Conservation (phyloP, 2,329 filamentous ascomycete genomes). For the Penicillium frequentans region DNA sequence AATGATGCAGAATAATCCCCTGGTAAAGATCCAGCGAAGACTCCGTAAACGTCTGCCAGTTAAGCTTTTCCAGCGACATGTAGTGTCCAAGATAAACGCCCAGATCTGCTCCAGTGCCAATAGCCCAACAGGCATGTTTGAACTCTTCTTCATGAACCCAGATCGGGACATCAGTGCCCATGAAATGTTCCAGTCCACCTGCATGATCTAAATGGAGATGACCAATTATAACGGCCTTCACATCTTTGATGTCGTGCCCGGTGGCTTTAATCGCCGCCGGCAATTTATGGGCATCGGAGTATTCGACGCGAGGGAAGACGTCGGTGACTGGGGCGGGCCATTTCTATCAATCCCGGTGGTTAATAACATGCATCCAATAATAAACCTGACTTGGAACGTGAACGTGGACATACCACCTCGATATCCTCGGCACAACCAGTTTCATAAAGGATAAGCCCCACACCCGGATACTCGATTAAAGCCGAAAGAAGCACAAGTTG, state of each 20-base stretch:
- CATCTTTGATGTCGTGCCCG: constrained; percentile 47
- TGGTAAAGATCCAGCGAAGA: constrained; percentile 40
- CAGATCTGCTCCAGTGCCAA: constrained; percentile 43
- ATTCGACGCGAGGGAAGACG: constrained; percentile 40
- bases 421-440: constrained; percentile 48
- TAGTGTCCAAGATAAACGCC: constrained; percentile 43
- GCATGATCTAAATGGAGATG: constrained; percentile 53
- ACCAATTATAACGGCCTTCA: constrained; percentile 49
- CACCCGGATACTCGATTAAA: constrained; percentile 47
- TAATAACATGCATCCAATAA: background rate
- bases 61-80: constrained; percentile 36
- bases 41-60: constrained; percentile 47
- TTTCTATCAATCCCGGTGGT: constrained; percentile 14
- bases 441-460: constrained; percentile 49
- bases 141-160: constrained; percentile 52
- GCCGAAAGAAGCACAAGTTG: constrained; percentile 44
- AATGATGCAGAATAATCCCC: constrained; percentile 40
- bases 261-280: constrained; percentile 36
- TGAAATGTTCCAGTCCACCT: constrained; percentile 49
- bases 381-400: background rate
- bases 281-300: constrained; percentile 35
- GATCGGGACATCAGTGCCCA: constrained; percentile 44
- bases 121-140: constrained; percentile 47
- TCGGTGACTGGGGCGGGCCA: constrained; percentile 40
- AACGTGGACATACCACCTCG: constrained; percentile 29